Evolutionary conservation across 2,329 filamentous ascomycete species (phyloP), one percentile per base, ranked within the genome.

Genomic region (Microcera coccophila): DNA sequence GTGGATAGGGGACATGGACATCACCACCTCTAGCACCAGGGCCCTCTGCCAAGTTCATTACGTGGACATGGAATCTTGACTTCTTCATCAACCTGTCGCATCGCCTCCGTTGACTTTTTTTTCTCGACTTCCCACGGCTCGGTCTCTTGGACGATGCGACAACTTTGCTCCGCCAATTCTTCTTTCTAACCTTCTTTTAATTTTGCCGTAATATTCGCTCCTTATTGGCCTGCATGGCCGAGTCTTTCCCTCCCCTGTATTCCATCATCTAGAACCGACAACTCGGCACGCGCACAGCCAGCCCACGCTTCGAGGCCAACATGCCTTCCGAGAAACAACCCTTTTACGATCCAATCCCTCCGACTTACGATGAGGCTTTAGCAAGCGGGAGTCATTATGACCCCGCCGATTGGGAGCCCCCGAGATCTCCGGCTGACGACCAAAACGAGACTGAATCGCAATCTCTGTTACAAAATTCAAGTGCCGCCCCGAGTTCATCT

Each of bases 381-480:
- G 67, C 68, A 32, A 60, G 55, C 37, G 50, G 60, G 41, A 67
- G 65, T 40, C 62, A 53, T n/a, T 61, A 61, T 46, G 54, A 61
- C 22, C 52, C 56, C 29, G 52, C 58, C 37, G 53, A 58, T 36
- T 65, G 63, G 63, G 48, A 55, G 19, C 48, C 54, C 36, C 56
- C 55, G 38, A 55, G 62, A 38, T 64, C 63, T 20, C 57, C 62
- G 20, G 49, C 56, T 57, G 74, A 78, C 58, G 73, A 78, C 59
- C 81, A 80, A 61, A 76, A 82, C 64, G 81, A 89, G 61, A 78
- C 80, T 41, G 89, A 95, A 67, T 79, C 85, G 65, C 84, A 90
- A 66, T 86, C 84, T 5, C 78, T 95, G 19, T 75, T 95, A 31
- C 75, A 73, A 40, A 70, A 76, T 42, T 73, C 75, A 42, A 67